Evolutionary conservation across 768 basidiomycete genomes (phyloP).

Genomic region (Aureoboletus auriporus): DNA sequence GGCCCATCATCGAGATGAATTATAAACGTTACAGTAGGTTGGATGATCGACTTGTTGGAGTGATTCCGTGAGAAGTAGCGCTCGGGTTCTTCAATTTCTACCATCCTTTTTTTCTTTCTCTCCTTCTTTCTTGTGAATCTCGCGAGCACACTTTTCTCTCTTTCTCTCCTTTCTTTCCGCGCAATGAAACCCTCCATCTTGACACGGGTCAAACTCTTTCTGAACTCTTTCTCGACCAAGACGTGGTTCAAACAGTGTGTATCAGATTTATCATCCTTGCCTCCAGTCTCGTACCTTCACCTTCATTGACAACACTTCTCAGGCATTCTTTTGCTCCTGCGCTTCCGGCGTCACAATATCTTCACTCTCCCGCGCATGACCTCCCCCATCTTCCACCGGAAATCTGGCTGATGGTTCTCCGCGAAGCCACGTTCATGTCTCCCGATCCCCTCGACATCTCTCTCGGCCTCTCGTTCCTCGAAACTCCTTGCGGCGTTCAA

Average conservation of each 20-base stretch:
- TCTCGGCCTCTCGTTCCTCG: conserved; percentile 56
- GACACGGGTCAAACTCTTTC: conserved; percentile 12
- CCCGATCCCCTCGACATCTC: conserved; percentile 46
- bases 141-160: conserved; percentile 4
- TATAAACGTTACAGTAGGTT: no score
- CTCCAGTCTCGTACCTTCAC: neutral
- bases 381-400: conserved; percentile 54
- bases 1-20: no score
- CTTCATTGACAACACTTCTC: conserved; percentile 2
- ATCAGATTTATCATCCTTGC: no score
- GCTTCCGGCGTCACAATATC: conserved; percentile 12
- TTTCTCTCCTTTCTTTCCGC: neutral
- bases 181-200: conserved; percentile 14
- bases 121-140: neutral
- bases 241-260: conserved; percentile 20
- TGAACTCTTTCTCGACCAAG: conserved; percentile 17
- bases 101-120: neutral
- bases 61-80: neutral
- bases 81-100: neutral
- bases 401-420: conserved; percentile 63
- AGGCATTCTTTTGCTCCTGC: conserved; percentile 6
- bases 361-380: conserved; percentile 30
- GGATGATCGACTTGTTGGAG: neutral
- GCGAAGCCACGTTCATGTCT: conserved; percentile 46
- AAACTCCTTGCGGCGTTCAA: conserved; percentile 38